Evolutionary conservation across 2,329 filamentous ascomycete genomes (phyloP).

Genomic region (Aspergillus intermedius): DNA sequence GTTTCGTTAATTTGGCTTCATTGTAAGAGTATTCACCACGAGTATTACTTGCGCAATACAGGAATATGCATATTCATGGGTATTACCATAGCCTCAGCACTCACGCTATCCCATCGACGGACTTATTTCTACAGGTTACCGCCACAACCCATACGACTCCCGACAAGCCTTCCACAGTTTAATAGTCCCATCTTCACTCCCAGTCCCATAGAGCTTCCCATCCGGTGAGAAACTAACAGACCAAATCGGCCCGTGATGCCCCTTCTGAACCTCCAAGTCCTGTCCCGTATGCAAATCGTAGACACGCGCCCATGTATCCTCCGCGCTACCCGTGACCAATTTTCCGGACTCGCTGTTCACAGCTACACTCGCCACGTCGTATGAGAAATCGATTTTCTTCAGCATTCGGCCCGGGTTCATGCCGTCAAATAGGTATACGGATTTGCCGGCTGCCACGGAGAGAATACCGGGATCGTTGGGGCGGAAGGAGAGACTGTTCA

Average conservation of each 20-base stretch:
- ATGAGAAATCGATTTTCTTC: slow-evolving; percentile 71
- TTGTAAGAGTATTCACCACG: not conserved
- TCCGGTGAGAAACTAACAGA: slow-evolving; percentile 91
- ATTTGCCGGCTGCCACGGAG: slow-evolving; percentile 89
- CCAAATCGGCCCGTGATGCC: slow-evolving; percentile 96
- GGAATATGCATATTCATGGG: not conserved
- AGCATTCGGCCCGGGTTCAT: slow-evolving; percentile 60
- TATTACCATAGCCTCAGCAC: not conserved
- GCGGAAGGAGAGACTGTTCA: slow-evolving; percentile 61
- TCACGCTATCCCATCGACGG: too few species aligned
- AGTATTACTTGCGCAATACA: not conserved
- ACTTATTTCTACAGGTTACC: slow-evolving; percentile 25
- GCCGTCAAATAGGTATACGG: slow-evolving; percentile 85
- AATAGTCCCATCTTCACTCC: slow-evolving; percentile 94
- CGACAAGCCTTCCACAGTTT: slow-evolving; percentile 73
- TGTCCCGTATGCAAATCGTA: slow-evolving; percentile 79
- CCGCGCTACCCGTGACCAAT: slow-evolving; percentile 83
- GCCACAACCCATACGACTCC: slow-evolving; percentile 61
- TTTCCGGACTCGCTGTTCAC: slow-evolving; percentile 74
- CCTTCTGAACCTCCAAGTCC: slow-evolving; percentile 92
- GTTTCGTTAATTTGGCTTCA: not conserved
- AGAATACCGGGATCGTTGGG: slow-evolving; percentile 64
- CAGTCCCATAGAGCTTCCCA: slow-evolving; percentile 91
- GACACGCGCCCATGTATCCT: slow-evolving; percentile 93
- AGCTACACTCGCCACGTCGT: slow-evolving; percentile 85